Base-by-base conservation (phyloP, 2,329 filamentous ascomycete genomes). In the Cytospora piceicola region DNA sequence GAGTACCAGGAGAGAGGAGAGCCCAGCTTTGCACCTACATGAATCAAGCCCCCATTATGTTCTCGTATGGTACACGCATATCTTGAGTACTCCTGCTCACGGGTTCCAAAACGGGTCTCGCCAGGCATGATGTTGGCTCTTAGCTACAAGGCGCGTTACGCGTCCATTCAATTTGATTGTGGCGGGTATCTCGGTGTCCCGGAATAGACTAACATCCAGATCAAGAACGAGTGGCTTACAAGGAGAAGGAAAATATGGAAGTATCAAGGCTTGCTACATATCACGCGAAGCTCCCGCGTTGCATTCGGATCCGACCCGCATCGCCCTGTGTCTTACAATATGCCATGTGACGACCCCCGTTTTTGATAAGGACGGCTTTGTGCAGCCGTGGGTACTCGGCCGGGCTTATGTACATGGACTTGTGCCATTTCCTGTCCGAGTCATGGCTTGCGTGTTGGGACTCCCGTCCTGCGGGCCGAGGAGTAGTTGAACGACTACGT, bases 111-210 rank as follows among this genome's bases (percentile, higher is more conserved):
- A 20, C 8, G 20, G 20, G 20, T 8, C 20, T 22, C 4, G 9
- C 46, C 9, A 22, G 46, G n/a, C 46, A 12, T 7, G 46, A 49
- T 49, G n/a, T n/a, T n/a, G 8, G n/a, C 9, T n/a, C n/a, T 24
- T 11, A 24, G 46, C n/a, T 49, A 22, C 11, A 24, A 22, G n/a
- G 46, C 46, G 46, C 46, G 22, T 49, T 49, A 24, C 46, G 46
- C 46, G 46, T 12, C n/a, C 9, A 8, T n/a, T 24, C 24, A n/a
- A 12, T 3, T 14, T 24, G 5, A 49, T 2, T 49, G n/a, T 49
- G 46, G 46, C 46, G 46, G 46, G n/a, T 49, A 49, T 12, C 46
- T 49, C 46, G 46, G 46, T 49, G 22, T 49, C 46, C 46, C 9
- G 22, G 14, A 14, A 49, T 49, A 49, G 46, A 22, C 42, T 46